These are phyloP conservation scores for Holtermanniella nyarrowii DNA, from an alignment of 768 basidiomycete species.

Conservation along the genomic window DNA sequence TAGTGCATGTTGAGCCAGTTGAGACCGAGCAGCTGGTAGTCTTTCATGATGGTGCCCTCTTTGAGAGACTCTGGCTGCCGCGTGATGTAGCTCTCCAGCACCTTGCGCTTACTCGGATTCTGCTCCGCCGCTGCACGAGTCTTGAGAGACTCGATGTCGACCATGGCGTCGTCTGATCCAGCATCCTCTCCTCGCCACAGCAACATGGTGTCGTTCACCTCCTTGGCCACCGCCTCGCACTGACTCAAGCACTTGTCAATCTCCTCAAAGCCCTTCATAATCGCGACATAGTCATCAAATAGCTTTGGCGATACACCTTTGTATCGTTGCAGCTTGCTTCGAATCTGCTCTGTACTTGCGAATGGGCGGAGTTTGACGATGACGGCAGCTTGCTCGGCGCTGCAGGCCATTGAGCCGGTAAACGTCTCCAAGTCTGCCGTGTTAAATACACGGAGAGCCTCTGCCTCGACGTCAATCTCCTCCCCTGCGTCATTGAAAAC, in stretches of 20 bases:
- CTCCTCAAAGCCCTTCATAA: conserved; percentile 63
- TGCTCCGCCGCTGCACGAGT: conserved; percentile 4
- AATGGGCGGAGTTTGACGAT: conserved; percentile 76
- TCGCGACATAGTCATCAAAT: conserved; percentile 78
- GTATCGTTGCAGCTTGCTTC: conserved; percentile 72
- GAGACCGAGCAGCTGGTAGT: conserved; percentile 92
- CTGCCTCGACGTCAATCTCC: conserved; percentile 33
- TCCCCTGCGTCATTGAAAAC: conserved; percentile 18
- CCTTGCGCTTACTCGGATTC: conserved; percentile 19
- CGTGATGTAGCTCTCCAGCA: conserved; percentile 53
- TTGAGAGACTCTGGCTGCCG: conserved; percentile 62
- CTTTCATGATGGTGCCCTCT: conserved; percentile 68
- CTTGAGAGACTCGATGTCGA: conserved; percentile 36
- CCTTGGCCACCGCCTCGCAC: conserved; percentile 74
- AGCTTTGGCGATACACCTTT: conserved; percentile 84
- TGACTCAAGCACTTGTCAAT: conserved; percentile 81
- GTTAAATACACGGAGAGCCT: conserved; percentile 45
- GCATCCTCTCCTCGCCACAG: conserved; percentile 53
- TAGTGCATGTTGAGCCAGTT: conserved; percentile 93
- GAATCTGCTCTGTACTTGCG: conserved; percentile 61
- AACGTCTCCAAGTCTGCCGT: conserved; percentile 41
- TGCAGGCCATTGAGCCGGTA: conserved; percentile 52
- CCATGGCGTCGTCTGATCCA: conserved; percentile 36
- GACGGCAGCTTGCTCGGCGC: conserved; percentile 62
- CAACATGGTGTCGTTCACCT: conserved; percentile 61